Evolutionary conservation across 768 basidiomycete species (phyloP).

Genomic region (Lentinula sp.): DNA sequence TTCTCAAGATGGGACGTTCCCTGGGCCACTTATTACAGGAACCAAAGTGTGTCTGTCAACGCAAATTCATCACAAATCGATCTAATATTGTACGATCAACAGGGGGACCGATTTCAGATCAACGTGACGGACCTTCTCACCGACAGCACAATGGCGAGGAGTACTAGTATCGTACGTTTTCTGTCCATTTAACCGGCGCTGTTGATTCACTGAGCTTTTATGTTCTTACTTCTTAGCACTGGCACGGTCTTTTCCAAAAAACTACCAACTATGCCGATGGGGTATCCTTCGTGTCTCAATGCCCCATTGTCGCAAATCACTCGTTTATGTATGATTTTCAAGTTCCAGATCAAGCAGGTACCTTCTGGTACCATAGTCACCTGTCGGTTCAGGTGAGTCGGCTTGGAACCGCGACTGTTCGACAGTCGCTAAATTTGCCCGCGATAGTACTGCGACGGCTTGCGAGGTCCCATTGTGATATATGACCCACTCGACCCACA

Average conservation of each 20-base stretch:
- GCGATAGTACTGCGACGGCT: conserved; percentile 12
- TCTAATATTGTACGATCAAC: background rate
- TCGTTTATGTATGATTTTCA: conserved; percentile 18
- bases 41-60: background rate
- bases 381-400: conserved; percentile 18
- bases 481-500: conserved; percentile 36
- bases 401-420: background rate
- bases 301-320: conserved; percentile 17
- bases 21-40: conserved; percentile 10
- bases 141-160: conserved; percentile 17
- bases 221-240: background rate
- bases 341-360: conserved; percentile 22
- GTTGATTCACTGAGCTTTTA: background rate
- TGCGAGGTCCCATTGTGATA: conserved; percentile 28
- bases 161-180: conserved; percentile 8
- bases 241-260: conserved; percentile 19
- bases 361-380: conserved; percentile 39
- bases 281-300: conserved; percentile 18
- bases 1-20: background rate
- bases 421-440: background rate
- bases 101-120: conserved; percentile 10
- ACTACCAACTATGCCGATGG: conserved; percentile 17
- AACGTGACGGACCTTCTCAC: conserved; percentile 14
- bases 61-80: background rate
- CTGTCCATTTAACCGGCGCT: background rate